Evolutionary conservation across 2,329 filamentous ascomycete species (phyloP), one percentile per base, ranked within the genome.

Genomic region (Uncinocarpus reesii): DNA sequence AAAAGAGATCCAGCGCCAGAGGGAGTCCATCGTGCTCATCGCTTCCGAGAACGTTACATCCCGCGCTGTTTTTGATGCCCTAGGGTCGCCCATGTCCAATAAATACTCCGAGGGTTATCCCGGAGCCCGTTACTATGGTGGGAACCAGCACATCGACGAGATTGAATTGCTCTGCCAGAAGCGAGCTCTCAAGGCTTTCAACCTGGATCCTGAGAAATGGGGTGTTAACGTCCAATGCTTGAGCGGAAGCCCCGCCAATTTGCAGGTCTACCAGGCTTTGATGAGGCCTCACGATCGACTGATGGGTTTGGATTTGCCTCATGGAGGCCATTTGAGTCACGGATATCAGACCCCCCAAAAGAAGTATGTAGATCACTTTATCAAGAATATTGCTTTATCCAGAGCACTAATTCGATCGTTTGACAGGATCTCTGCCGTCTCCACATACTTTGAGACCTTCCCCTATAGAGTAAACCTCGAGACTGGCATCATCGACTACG

Each of bases 21-120:
- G 87, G 70, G 89, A 98, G 78, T 96, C 89, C 61, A 94, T 98
- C 71, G 86, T 96, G 65, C 83, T 98, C 67, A 98, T 98, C 63
- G 90, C 92, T 64, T 96, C 92, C 49, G 92, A 98, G 77, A 98
- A 98, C 77, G 89, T 98, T 72, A 98, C 92, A 51, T 98, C 92
- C 55, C 88, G 89, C 61, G 89, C 92, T 62, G 92, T 98, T 63
- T 95, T 95, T 74, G 89, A 98, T 74, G 92, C 92, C 52, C 81
- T 98, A 57, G 92, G 92, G 63, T 89, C 83, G 51, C 84, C 85
- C 68, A 93, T 92, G 85, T 87, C 86, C 71, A 95, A 98, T 80
- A 98, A 98, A 77, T 98, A 98, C 80, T 95, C 88, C 15, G 92
- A 98, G 77, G 92, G 92, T 57, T 95, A 95, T 71, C 92, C 92